A percentile compares a stretch with the other conserved stretches of the same genome.
phyloP scores from a whole-genome alignment of 495 filamentous ascomycete species.

The Xylaria telfairii region DNA sequence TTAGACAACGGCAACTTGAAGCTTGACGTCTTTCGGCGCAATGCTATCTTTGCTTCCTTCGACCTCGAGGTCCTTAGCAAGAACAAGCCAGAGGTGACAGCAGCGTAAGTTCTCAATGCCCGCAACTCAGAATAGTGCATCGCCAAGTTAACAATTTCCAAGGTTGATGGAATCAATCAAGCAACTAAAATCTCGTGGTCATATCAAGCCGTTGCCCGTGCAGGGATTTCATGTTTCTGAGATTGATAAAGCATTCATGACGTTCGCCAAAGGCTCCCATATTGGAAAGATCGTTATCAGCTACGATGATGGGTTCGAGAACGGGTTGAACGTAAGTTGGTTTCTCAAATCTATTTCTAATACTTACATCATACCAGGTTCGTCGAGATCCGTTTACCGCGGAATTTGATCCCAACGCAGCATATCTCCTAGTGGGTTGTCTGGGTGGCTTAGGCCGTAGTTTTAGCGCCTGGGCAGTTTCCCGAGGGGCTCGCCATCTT shows the following conservation, averaged over 20 bases:
- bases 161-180: not conserved
- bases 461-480: conserved; percentile 56
- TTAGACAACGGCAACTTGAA: conserved; percentile 38
- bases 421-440: conserved; percentile 61
- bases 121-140: not conserved
- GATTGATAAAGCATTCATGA: conserved; percentile 26
- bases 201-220: not conserved
- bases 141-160: no score
- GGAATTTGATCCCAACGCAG: conserved; percentile 35
- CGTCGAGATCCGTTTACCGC: conserved; percentile 32
- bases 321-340: not conserved
- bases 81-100: not conserved
- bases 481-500: conserved; percentile 58
- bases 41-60: conserved; percentile 39
- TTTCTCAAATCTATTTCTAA: not conserved
- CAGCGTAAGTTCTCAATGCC: not conserved
- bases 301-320: not conserved
- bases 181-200: not conserved
- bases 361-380: not conserved
- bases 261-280: conserved; percentile 31
- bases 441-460: conserved; percentile 63
- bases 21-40: conserved; percentile 47
- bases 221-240: not conserved
- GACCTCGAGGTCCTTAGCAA: not conserved
- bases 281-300: conserved; percentile 42